Base-by-base conservation (phyloP, 2,329 filamentous ascomycete genomes). In the Graphilbum ipis-grandicollis region DNA sequence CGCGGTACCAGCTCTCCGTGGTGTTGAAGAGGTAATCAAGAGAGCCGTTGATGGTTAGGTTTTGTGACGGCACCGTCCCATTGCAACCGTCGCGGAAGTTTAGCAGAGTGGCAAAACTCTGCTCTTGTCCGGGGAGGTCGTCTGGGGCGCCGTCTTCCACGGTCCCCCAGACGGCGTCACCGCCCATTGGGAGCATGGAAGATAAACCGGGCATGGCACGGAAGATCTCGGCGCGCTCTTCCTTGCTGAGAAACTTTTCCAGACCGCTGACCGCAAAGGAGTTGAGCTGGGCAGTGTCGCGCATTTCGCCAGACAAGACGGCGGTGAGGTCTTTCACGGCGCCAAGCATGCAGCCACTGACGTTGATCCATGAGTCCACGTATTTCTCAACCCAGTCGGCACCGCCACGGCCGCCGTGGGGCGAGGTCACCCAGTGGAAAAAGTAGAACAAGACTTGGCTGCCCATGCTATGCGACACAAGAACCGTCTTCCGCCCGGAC, bases 401-500 rank as follows among this genome's bases (percentile, higher is more conserved):
- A 1, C 90, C 88, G 2, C 85, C 88, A 17, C 74, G 73, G 5
- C 90, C 90, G 5, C 82, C 82, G 37, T 75, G 65, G 3, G 78
- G 69, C 37, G 72, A 72, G 14, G 93, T 82, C 1, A 93, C 90
- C 75, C 75, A 79, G 45, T 77, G 74, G 34, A 65, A 71, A 48
- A 77, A 80, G 54, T 79, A 92, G 55, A 92, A 88, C 5, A 92
- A 62, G 1, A 98, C 88, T 52, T 96, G 90, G 33, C 84, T 90
- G 33, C 90, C 90, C 90, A 98, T 98, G 52, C 84, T 93, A 64
- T 98, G 90, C 1, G 85, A 93, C 8, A 88, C 72, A 13, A 98
- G 61, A 1, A 86, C 81, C 9, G 79, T 77, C 50, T 98, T 98
- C 48, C 78, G 74, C 23, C 73, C 72, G 5, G 75, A 71, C 2